Base-by-base conservation (phyloP, 1,139 yeast species). In the Candida mesenterica region DNA sequence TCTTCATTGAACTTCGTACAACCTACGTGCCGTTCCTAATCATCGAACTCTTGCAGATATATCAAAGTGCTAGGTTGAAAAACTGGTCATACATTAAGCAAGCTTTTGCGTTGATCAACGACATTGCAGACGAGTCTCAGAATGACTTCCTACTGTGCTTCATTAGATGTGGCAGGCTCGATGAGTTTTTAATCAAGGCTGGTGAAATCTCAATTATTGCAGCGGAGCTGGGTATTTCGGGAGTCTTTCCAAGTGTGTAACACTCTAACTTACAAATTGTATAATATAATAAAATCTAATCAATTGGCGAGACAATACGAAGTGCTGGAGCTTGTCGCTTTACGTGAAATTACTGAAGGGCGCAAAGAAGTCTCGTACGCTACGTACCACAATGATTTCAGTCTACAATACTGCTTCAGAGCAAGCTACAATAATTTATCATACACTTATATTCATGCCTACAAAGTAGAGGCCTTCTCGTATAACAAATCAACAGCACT, bases 401-500 rank as follows among this genome's bases (percentile, higher is more conserved):
- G n/a, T n/a, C n/a, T n/a, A n/a, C n/a, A n/a, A n/a, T n/a, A n/a
- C n/a, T n/a, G n/a, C n/a, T n/a, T n/a, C n/a, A 19, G 8, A 6
- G 22, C 9, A 19, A 19, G 9, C 9, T 6, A 19, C 9, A 19
- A 6, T 19, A 6, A 9, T 19, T 19, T 19, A 6, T 6, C 22
- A 19, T 19, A 19, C 22, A 6, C 9, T 9, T 19, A 6, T 19
- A 19, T 19, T 19, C 22, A 19, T 6, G 9, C 22, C 9, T 33
- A 39, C 22, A 84, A 68, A 29, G 85, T 77, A 30, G 95, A 79
- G 7, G 97, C 98, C 67, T 92, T 92, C 56, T 90, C 97, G 52
- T 89, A 92, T 51, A 94, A 72, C 50, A 89, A 74, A 52, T 94
- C 98, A 19, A 92, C 97, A 22, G 84, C 97, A 42, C 70, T 77